A percentile compares a stretch with the other conserved stretches of the same genome.
phyloP scores from a whole-genome alignment of 2,329 filamentous ascomycete species.

The Boeremia exigua region DNA sequence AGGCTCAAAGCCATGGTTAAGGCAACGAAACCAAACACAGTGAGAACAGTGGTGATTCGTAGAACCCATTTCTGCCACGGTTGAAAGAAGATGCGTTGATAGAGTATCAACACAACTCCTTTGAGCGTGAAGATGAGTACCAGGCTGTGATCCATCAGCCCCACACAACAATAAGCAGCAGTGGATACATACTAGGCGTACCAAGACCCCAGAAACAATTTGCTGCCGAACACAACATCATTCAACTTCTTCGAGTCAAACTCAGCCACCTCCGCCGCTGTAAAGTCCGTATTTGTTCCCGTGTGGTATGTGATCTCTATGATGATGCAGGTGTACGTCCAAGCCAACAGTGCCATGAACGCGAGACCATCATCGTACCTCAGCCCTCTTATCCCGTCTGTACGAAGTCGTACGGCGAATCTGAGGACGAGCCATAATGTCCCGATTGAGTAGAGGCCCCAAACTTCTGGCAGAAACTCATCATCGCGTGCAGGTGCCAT shows the following conservation, averaged over 20 bases:
- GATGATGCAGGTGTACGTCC: conserved; percentile 11
- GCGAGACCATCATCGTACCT: conserved; percentile 12
- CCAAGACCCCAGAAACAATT: conserved; percentile 19
- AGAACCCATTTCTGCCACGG: conserved; percentile 18
- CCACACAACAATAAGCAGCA: too few species aligned
- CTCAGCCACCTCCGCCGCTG: conserved; percentile 5
- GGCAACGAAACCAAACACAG: conserved; percentile 8
- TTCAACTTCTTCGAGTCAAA: conserved; percentile 11
- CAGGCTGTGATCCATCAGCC: background rate
- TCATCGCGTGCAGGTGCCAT: conserved; percentile 16
- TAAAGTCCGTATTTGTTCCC: conserved; percentile 19
- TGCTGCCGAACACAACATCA: conserved; percentile 13
- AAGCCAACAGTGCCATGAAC: conserved; percentile 6
- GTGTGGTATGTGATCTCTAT: conserved; percentile 19
- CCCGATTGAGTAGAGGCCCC: conserved; percentile 7
- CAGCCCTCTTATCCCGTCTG: conserved; percentile 2
- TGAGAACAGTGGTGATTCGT: conserved; percentile 11
- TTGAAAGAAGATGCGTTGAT: conserved; percentile 17
- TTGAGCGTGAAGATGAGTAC: conserved; percentile 21
- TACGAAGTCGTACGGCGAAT: conserved; percentile 6
- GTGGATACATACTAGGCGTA: conserved; percentile 19
- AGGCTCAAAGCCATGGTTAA: conserved; percentile 14
- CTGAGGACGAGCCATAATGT: conserved; percentile 9
- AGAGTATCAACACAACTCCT: conserved; percentile 21
- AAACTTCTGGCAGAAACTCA: conserved; percentile 16